Evolutionary conservation across 2,329 filamentous ascomycete genomes (phyloP).

Genomic region (Cladosporium sp.): DNA sequence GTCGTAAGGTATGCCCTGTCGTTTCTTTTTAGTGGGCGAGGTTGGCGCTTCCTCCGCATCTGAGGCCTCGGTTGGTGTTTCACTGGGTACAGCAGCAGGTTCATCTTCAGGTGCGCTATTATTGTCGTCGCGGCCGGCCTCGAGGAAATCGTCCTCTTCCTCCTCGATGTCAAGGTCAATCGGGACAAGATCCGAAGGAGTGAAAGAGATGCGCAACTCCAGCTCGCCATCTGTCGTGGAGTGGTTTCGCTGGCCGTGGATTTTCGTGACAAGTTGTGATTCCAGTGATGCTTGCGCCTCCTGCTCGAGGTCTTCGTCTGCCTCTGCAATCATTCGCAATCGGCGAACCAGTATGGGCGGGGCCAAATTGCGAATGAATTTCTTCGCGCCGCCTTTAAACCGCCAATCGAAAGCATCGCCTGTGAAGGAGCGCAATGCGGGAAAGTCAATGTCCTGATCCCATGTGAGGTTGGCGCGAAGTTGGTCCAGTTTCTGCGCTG

Average conservation of each 20-base stretch:
- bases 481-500: conserved; percentile 50
- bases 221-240: conserved; percentile 67
- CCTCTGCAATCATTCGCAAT: conserved; percentile 37
- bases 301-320: conserved; percentile 8
- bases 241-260: conserved; percentile 66
- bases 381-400: conserved; percentile 70
- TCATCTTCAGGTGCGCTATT: conserved; percentile 30
- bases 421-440: conserved; percentile 66
- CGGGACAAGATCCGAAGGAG: conserved; percentile 70
- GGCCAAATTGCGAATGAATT: conserved; percentile 75
- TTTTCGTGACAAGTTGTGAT: conserved; percentile 55
- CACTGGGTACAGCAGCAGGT: conserved; percentile 13
- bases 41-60: conserved; percentile 27
- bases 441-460: conserved; percentile 60
- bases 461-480: conserved; percentile 54
- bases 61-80: conserved; percentile 16
- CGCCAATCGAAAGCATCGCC: conserved; percentile 83
- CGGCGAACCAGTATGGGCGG: conserved; percentile 67
- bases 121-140: conserved; percentile 31
- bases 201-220: conserved; percentile 74
- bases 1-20: conserved; percentile 51
- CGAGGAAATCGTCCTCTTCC: conserved; percentile 50
- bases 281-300: conserved; percentile 44
- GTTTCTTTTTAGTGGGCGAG: conserved; percentile 37
- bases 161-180: conserved; percentile 73